Evolutionary conservation across 192 early-diverging fungal species (phyloP), one percentile per base, ranked within the genome.

Genomic region (Linnemannia hyalina): DNA sequence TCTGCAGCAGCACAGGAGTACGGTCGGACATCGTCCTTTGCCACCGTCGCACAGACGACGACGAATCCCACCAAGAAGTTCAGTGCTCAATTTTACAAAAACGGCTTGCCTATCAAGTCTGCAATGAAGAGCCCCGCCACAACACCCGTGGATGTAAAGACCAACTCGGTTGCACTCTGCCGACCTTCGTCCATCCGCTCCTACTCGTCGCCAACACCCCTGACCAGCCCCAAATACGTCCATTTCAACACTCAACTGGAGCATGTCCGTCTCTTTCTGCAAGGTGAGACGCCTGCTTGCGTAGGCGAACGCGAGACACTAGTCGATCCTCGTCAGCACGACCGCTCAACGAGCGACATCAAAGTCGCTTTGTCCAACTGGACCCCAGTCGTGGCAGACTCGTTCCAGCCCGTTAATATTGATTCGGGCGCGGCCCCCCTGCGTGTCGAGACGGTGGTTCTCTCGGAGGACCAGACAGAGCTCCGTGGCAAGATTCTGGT

Each of bases 401-500:
- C 78, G 15, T 82, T 88, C 54, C 71, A 82, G 44, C 85, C 90
- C 23, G 91, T 94, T 9, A 85, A 90, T 18, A 76, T 77, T 2
- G 75, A 76, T 49, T 74, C 82, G 5, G 77, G 78, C 18, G 55
- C 46, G 32, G 54, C 71, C 4, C 83, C 83, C 2, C n/a, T 85
- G 70, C 74, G 78, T 13, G 80, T 97, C 23, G 94, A 96, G 82
- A 88, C 80, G 22, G 80, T 94, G 2, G 78, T 87, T 65, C 69
- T 90, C 11, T 89, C 87, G 1, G 87, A 91, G 75, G 90, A 90
- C 77, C 91, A 93, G 79, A 74, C 91, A 6, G 72, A 86, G 20
- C 85, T 97, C 26, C 80, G 90, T 46, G 96, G 95, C 69, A 91
- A 91, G 32, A 88, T 97, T 63, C 90, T 95, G 70, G 96, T 97